Evolutionary conservation across 495 filamentous ascomycete species (phyloP), one percentile per base, ranked within the genome.

Genomic region (Evernia prunastri): DNA sequence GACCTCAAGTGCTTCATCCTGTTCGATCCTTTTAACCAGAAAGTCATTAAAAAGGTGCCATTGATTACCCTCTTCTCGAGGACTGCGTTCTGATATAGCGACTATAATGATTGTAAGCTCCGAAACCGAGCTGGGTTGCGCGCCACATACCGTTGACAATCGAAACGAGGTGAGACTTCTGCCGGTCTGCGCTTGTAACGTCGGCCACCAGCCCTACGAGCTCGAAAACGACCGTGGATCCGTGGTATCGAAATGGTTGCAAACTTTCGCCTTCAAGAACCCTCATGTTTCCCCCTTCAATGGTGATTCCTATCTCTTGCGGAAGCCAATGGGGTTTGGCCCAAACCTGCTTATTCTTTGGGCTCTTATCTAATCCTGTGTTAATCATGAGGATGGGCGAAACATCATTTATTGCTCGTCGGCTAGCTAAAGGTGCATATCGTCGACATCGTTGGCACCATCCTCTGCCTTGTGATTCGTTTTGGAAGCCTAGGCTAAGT

Each of bases 1-100:
- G 70, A 97, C 97, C 18, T 86, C 84, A 17, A 97, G 77, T 7
- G 95, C 95, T 71, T 97, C 92, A 42, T 89, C 87, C 49, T 80
- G 77, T 18, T 86, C 80, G 23, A 96, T 81, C n/a, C 87, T 84
- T 8, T 88, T 84, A 39, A 99, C 94, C 17, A 95, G 78, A 67
- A 99, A 99, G 74, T 99, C 94, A 61, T 99, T 99, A 75, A 99
- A 96, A 7, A 99, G 72, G 70, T 96, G 89, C 94, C 94, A 99
- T 65, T 85, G 84, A 67, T 78, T 83, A 59, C 84, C 78, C 2
- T 72, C 72, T 11, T 84, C 49, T 53, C 49, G 78, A 8, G 80
- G 67, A 9, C 79, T 75, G 2, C 82, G 80, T 15, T 78, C 77
- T 13, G 91, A 90, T 31, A 92, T 83, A 1, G 86, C 88, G 51